phyloP scores from a whole-genome alignment of 306 rosid genomes.

The Casuarina cunninghamiana region DNA sequence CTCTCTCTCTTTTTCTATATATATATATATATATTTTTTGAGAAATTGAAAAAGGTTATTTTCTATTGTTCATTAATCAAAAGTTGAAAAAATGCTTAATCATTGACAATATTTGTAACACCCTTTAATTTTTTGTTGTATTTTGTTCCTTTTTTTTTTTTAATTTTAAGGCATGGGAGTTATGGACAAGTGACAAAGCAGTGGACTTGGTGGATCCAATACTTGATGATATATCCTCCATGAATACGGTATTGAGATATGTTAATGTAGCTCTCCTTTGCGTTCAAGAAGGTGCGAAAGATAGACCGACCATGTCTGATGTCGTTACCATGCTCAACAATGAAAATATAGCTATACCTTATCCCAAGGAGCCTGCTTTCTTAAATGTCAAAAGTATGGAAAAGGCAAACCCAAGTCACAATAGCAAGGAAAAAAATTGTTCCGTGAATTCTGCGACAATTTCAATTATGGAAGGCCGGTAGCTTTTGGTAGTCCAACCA shows the following conservation, averaged over 20 bases:
- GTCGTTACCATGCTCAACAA: neutral
- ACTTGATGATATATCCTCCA: neutral
- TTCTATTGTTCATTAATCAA: too few relatives aligned
- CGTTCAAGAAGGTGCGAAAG: conserved; percentile 38
- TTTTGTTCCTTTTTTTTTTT: neutral
- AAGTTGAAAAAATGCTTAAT: too few relatives aligned
- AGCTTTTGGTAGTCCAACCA: neutral
- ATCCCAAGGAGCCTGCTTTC: conserved; percentile 3
- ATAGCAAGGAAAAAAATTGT: neutral
- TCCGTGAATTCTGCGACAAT: conserved; percentile 2
- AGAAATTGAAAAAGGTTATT: too few relatives aligned
- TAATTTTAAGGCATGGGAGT: conserved; percentile 35
- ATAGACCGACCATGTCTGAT: conserved; percentile 38
- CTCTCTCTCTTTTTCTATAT: neutral
- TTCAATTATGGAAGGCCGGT: neutral
- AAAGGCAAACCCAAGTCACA: neutral
- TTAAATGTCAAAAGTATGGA: neutral
- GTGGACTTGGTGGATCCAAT: conserved; percentile 27
- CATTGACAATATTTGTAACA: neutral
- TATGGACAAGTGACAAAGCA: conserved; percentile 27
- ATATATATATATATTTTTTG: too few relatives aligned
- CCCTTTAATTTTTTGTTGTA: neutral
- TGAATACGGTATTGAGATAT: conserved; percentile 11
- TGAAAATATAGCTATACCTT: neutral
- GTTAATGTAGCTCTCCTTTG: conserved; percentile 35